phyloP scores from a whole-genome alignment of 441 rosid genomes.

The Macaranga tanarius region DNA sequence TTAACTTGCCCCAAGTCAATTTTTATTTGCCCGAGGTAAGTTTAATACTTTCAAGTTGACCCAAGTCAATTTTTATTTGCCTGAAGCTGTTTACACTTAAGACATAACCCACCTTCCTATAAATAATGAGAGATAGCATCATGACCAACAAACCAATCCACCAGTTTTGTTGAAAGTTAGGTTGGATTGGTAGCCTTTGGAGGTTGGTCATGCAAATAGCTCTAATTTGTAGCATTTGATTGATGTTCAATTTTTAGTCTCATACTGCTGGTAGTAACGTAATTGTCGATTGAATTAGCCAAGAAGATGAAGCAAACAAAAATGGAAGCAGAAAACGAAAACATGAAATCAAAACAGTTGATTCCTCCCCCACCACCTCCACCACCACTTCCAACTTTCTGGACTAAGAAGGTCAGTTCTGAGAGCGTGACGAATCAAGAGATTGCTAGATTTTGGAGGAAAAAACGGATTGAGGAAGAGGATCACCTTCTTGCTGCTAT shows the following conservation, averaged over 20 bases:
- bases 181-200: constrained; percentile 46
- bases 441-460: constrained; percentile 81
- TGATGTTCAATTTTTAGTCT: constrained; percentile 15
- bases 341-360: constrained; percentile 24
- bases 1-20: neutral
- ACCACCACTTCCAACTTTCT: constrained; percentile 44
- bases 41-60: no score
- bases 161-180: constrained; percentile 43
- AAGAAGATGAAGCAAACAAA: constrained; percentile 42
- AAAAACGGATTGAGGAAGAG: constrained; percentile 63
- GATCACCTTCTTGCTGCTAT: constrained; percentile 79
- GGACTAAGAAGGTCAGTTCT: constrained; percentile 34
- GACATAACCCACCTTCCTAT: constrained; percentile 2
- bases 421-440: constrained; percentile 70
- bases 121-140: neutral
- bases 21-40: neutral
- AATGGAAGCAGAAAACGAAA: constrained; percentile 28
- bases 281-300: constrained; percentile 15
- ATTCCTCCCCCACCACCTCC: constrained; percentile 48
- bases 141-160: constrained; percentile 10
- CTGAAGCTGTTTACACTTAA: neutral
- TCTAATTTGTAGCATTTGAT: neutral
- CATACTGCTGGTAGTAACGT: neutral
- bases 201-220: constrained; percentile 32
- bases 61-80: constrained; percentile 1